These are phyloP conservation scores for Phytophthora megakarya DNA, from an alignment of 352 stramenopile genomes.

Conservation along the genomic window DNA sequence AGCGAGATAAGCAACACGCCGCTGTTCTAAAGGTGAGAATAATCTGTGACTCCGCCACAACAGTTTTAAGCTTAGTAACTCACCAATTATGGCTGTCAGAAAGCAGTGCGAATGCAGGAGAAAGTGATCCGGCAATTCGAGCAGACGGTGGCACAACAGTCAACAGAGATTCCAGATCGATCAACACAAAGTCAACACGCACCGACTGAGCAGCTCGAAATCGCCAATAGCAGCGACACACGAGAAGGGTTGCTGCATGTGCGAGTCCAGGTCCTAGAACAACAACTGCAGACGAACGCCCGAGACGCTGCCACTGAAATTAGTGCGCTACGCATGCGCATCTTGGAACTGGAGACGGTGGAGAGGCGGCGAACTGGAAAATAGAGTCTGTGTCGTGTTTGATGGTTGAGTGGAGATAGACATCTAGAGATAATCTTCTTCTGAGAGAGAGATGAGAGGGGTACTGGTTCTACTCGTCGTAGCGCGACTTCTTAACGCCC, in stretches of 20 bases:
- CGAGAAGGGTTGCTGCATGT: slow-evolving; percentile 41
- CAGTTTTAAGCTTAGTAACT: neutral
- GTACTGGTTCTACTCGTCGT: slow-evolving; percentile 49
- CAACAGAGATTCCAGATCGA: slow-evolving; percentile 15
- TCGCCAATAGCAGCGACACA: slow-evolving; percentile 13
- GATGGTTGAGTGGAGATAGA: slow-evolving; percentile 24
- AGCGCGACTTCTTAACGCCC: slow-evolving; percentile 72
- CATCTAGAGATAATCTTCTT: slow-evolving; percentile 23
- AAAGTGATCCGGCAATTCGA: slow-evolving; percentile 84
- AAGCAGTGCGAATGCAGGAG: slow-evolving; percentile 76
- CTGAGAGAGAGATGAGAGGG: neutral
- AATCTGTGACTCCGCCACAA: neutral
- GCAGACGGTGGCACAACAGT: slow-evolving; percentile 53
- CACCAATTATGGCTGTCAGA: slow-evolving; percentile 36
- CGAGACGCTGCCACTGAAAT: slow-evolving; percentile 64
- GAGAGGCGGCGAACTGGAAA: slow-evolving; percentile 22
- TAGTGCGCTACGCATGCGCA: slow-evolving; percentile 56
- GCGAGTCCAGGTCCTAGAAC: slow-evolving; percentile 66
- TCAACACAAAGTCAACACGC: slow-evolving; percentile 1
- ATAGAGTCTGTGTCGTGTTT: slow-evolving; percentile 22
- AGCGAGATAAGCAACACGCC: slow-evolving; percentile 68
- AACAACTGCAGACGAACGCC: slow-evolving; percentile 71
- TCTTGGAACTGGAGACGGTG: slow-evolving; percentile 66
- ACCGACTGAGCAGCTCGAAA: neutral
- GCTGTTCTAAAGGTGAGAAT: slow-evolving; percentile 48